phyloP scores from a whole-genome alignment of 306 rosid species.

The Cicer cuneatum region DNA sequence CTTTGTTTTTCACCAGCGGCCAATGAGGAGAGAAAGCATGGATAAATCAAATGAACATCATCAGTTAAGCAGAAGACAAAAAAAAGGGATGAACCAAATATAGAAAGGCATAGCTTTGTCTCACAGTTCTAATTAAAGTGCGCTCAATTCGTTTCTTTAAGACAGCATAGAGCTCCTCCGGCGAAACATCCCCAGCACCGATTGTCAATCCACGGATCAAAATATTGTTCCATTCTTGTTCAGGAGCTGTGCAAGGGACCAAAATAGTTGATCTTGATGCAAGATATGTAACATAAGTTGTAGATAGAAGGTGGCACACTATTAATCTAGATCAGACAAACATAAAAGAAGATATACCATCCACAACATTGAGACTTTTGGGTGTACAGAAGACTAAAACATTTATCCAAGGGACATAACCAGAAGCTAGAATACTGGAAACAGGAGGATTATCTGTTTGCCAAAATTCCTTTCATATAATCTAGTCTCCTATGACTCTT shows the following conservation, averaged over 20 bases:
- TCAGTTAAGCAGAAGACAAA: conserved; percentile 29
- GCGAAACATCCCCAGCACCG: conserved; percentile 74
- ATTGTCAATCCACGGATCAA: conserved; percentile 75
- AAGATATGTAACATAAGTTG: conserved; percentile 11
- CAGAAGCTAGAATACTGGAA: conserved; percentile 1
- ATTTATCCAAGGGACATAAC: conserved; percentile 23
- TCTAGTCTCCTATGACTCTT: background rate
- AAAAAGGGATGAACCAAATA: conserved; percentile 13
- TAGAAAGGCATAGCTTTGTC: conserved; percentile 39
- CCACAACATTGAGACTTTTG: conserved; percentile 14
- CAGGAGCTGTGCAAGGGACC: conserved; percentile 74
- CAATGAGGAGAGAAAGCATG: conserved; percentile 29
- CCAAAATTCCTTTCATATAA: conserved; percentile 23
- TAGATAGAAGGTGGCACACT: conserved; percentile 9
- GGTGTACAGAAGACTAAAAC: background rate
- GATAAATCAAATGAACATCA: conserved; percentile 34
- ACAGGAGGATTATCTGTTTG: conserved; percentile 4
- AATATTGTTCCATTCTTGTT: conserved; percentile 83
- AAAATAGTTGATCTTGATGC: conserved; percentile 18
- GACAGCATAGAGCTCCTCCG: conserved; percentile 67
- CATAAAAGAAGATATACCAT: conserved; percentile 2
- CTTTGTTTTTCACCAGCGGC: conserved; percentile 46
- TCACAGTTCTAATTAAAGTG: conserved; percentile 87
- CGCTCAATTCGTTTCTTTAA: conserved; percentile 90
- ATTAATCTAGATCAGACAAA: conserved; percentile 30